Evolutionary conservation across 176 grass and related monocot genomes (phyloP), one percentile per base, ranked within the genome.

Genomic region (Miscanthus lutarioriparius): DNA sequence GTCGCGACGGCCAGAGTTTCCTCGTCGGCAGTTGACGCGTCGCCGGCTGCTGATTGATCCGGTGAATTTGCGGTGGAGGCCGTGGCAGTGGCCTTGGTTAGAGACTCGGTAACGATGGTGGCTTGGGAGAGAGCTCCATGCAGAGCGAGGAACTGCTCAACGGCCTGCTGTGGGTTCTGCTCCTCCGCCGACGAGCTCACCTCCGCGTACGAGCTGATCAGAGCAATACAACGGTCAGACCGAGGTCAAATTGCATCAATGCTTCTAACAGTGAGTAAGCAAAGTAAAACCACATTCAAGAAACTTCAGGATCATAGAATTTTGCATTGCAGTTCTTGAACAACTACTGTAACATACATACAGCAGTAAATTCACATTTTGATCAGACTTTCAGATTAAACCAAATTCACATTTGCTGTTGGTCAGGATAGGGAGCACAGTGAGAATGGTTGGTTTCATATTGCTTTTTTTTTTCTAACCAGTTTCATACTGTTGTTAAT

Each of bases 131-230:
- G 84, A 15, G 87, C 72, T 37, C 87, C 90, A 37, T 96, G 89
- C 27, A 99, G 81, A 56, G 89, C 62, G n/a, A 99, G 87, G 73
- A 99, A 99, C 64, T 92, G 91, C 77, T 99, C 96, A 10, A 99
- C 96, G 4, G 93, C 88, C 36, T 79, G 88, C 75, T 91, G 93
- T 4, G 96, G 96, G 17, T 95, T 93, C 66, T 99, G 93, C 72
- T 96, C 88, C 81, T 87, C 90, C 13, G 91, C 91, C 16, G 80
- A 89, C 64, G 91, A 92, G 79, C 82, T 90, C 86, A 99, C 83
- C 64, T 96, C 93, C 8, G 91, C 87, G 28, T 96, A 98, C 28
- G 85, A 84, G 85, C 96, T 98, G 88, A 70, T 44, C 72, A 76
- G 44, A 84, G 68, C 15, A 97, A 47, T 77, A 69, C 41, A 48